phyloP scores from a whole-genome alignment of 441 rosid genomes.

The Corymbia citriodora region DNA sequence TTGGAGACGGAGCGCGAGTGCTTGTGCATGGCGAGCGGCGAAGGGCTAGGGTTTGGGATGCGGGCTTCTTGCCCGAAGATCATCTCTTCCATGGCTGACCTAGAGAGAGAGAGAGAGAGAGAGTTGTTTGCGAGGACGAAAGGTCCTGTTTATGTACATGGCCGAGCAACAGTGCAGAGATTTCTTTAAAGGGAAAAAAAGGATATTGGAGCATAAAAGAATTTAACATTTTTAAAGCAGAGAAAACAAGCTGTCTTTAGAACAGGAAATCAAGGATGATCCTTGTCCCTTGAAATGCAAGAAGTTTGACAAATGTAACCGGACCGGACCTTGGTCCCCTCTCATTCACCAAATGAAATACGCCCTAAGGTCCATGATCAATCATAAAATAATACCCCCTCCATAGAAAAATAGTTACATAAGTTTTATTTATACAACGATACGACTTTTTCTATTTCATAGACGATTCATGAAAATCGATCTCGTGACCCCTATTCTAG shows the following conservation, averaged over 20 bases:
- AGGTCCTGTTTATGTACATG: not conserved
- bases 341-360: not conserved
- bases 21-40: conserved; percentile 39
- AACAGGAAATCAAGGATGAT: not conserved
- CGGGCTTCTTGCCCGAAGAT: conserved; percentile 8
- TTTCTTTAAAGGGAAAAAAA: not conserved
- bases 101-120: not conserved
- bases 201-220: not conserved
- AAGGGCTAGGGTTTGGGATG: conserved; percentile 11
- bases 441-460: not conserved
- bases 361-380: not conserved
- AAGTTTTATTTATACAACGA: fast-evolving
- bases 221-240: not conserved
- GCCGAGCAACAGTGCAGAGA: not conserved
- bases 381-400: not conserved
- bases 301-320: not conserved
- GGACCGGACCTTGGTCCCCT: not conserved
- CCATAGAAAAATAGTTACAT: not conserved
- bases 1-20: conserved; percentile 52
- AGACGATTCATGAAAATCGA: not conserved
- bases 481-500: not conserved
- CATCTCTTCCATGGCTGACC: conserved; percentile 20
- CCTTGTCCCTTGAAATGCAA: not conserved
- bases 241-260: not conserved
- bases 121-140: conserved; percentile 11